Evolutionary conservation across 23 red algal species (phyloP).

Genomic region (Gracilaria vermiculophylla): DNA sequence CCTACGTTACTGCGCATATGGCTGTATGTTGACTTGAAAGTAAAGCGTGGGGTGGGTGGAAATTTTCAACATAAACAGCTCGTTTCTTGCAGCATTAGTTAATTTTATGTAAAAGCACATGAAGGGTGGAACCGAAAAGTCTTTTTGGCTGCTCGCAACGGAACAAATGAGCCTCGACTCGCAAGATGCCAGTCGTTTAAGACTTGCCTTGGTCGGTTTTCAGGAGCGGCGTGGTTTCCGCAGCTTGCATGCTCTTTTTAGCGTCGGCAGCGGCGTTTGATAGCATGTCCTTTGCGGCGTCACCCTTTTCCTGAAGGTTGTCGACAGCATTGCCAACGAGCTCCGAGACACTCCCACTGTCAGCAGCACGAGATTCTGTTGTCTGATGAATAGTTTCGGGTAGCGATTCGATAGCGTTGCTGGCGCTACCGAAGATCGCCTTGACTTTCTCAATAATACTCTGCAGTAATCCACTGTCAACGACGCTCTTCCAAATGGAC

Average conservation of each 20-base stretch:
- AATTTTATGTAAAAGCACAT: too few relatives aligned
- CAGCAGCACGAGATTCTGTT: neutral
- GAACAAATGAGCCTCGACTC: neutral
- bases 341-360: neutral
- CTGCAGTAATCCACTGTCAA: slow-evolving; percentile 3
- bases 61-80: too few relatives aligned
- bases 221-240: slow-evolving; percentile 15
- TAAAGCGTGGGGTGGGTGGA: too few relatives aligned
- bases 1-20: too few relatives aligned
- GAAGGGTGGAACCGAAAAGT: too few relatives aligned
- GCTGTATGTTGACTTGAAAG: too few relatives aligned
- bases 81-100: too few relatives aligned
- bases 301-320: slow-evolving; percentile 5
- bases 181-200: neutral
- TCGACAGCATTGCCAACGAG: neutral
- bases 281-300: neutral
- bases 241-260: neutral
- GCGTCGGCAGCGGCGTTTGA: neutral
- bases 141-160: too few relatives aligned
- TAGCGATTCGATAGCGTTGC: slow-evolving; percentile 5
- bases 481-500: neutral
- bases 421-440: neutral
- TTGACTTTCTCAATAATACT: slow-evolving; percentile 1
- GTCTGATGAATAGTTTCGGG: neutral
- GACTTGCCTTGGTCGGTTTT: neutral